Evolutionary conservation across 768 basidiomycete species (phyloP), one percentile per base, ranked within the genome.

Genomic region (Mycena maculata): DNA sequence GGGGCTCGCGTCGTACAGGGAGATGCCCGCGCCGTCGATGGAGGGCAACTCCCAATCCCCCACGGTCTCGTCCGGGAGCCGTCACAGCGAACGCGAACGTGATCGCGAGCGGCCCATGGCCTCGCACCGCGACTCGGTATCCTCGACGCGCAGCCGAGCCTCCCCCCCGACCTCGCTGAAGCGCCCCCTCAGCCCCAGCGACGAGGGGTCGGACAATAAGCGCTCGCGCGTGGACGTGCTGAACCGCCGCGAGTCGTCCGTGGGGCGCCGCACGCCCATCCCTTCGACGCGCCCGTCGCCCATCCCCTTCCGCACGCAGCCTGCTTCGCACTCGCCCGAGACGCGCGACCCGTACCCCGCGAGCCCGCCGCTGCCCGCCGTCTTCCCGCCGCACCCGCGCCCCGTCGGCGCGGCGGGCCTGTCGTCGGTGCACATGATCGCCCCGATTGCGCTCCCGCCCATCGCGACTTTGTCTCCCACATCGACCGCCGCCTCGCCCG

Each of bases 351-450:
- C 78, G 5, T 87, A 85, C 63, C 82, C 84, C 39, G 80, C 86
- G 60, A 83, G 84, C 71, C 88, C 92, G 0, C 76, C 88, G 27
- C 78, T 91, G 15, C 85, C 89, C 8, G 83, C 84, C 31, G 85
- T 86, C 9, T 83, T 93, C 33, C 92, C 92, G 44, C 90, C 91
- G 27, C 92, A 92, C 74, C 92, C 92, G 48, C 85, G 90, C 27
- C 92, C 92, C 13, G 84, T 92, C 54, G 92, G 91, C 18, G 73
- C 79, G 1, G 79, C 80, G 15, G 85, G 87, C 0, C 78, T 86
- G 55, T 77, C 81, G 6, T 80, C 82, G 8, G 74, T 71, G 22
- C 66, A 67, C 30, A 63, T 68, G 44, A 63, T 63, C 38, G 38
- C 67, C 16, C 69, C 82, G 22, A 86, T 91, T 47, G 83, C 88